These are phyloP conservation scores for Taphrina wiesneri DNA, from an alignment of 1,139 yeast species.

Conservation along the genomic window DNA sequence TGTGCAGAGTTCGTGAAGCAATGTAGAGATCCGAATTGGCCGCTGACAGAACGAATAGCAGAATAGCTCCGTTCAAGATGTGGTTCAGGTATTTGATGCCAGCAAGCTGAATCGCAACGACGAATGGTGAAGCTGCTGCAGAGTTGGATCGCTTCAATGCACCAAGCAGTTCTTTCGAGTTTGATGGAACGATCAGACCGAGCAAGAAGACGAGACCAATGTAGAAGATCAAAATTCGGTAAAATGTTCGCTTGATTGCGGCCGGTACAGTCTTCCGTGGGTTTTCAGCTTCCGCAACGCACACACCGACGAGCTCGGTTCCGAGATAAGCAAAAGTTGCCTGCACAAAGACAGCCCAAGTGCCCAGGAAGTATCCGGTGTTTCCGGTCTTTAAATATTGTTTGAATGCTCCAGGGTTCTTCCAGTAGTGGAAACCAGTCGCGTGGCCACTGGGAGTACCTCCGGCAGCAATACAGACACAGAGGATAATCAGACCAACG, in stretches of 20 bases:
- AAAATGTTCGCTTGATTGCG: constrained; percentile 78
- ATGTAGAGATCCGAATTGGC: constrained; percentile 78
- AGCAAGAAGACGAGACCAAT: constrained; percentile 67
- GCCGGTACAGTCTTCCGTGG: constrained; percentile 81
- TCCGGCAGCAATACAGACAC: constrained; percentile 50
- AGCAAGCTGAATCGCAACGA: constrained; percentile 66
- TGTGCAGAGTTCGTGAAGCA: constrained; percentile 77
- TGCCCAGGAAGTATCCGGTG: constrained; percentile 61
- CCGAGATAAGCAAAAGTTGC: constrained; percentile 73
- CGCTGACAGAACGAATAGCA: constrained; percentile 67
- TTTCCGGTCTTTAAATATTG: constrained; percentile 49
- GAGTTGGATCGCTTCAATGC: constrained; percentile 52
- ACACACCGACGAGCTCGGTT: constrained; percentile 81
- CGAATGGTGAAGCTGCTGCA: constrained; percentile 55
- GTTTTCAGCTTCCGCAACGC: constrained; percentile 84
- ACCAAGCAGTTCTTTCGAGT: constrained; percentile 56
- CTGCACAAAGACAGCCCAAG: constrained; percentile 56
- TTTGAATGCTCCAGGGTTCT: constrained; percentile 62
- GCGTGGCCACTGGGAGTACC: constrained; percentile 59
- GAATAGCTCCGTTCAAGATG: constrained; percentile 70
- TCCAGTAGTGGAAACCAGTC: constrained; percentile 68
- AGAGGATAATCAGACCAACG: constrained; percentile 44
- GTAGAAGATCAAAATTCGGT: constrained; percentile 78
- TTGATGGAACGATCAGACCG: constrained; percentile 78
- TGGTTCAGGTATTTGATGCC: constrained; percentile 71